A percentile compares a stretch with the other conserved stretches of the same genome.
phyloP scores from a whole-genome alignment of 306 rosid species.

The Vicia sativa region DNA sequence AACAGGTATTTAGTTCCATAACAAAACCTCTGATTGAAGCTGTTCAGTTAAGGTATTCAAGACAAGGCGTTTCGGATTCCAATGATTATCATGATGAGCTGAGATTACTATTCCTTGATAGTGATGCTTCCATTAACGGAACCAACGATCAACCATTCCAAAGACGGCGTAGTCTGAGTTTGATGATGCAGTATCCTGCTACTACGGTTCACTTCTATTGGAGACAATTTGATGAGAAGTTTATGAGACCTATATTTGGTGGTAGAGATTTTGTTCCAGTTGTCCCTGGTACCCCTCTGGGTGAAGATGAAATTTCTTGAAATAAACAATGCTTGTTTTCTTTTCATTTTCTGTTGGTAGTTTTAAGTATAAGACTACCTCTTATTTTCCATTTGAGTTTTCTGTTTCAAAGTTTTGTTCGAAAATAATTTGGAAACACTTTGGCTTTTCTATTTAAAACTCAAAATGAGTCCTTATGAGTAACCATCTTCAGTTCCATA shows the following conservation, averaged over 20 bases:
- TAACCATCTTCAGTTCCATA: too few species aligned
- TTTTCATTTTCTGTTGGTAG: too few species aligned
- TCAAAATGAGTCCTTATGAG: too few species aligned
- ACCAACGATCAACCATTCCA: conserved; percentile 13
- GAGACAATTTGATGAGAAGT: conserved; percentile 78
- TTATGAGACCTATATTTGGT: conserved; percentile 88
- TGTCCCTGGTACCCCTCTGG: conserved; percentile 50
- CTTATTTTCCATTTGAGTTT: too few species aligned
- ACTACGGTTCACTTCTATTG: conserved; percentile 68
- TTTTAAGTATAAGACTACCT: too few species aligned
- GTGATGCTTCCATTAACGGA: conserved; percentile 37
- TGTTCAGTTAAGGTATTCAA: conserved; percentile 51
- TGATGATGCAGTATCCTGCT: conserved; percentile 56
- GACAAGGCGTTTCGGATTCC: conserved; percentile 40
- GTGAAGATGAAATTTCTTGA: conserved; percentile 36
- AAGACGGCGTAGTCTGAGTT: conserved; percentile 44
- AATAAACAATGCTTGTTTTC: not conserved
- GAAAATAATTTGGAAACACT: too few species aligned
- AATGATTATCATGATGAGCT: conserved; percentile 56
- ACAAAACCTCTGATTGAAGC: conserved; percentile 77
- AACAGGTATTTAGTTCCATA: conserved; percentile 74
- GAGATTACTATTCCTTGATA: conserved; percentile 44
- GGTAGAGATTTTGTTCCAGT: conserved; percentile 74
- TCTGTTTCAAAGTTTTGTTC: conserved; percentile 4
- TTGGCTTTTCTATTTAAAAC: too few species aligned